Evolutionary conservation across 2,329 filamentous ascomycete genomes (phyloP), one percentile per base, ranked within the genome.

Genomic region (Neofusicoccum sp.): DNA sequence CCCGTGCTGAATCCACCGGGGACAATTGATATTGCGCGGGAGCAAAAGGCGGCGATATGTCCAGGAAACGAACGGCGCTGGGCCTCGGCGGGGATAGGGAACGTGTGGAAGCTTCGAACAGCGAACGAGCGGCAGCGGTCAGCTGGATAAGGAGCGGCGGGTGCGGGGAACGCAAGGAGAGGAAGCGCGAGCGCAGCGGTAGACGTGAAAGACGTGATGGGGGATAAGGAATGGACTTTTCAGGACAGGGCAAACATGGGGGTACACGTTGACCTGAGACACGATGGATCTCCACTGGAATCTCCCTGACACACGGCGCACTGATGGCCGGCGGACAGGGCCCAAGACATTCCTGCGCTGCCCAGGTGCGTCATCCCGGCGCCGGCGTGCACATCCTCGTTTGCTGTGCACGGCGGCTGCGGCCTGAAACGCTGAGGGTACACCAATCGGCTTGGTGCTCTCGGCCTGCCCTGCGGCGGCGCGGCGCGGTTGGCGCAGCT

Each of bases 241-340:
- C 43, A 51, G 47, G 45, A n/a, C 45, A 60, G 47, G 58, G 47
- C 33, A 60, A 60, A 60, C 45, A 53, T 60, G 58, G 58, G 54
- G 58, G 45, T 60, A 60, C 58, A 60, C 58, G 58, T 60, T 60
- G 58, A 53, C 58, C 58, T 53, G 58, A 60, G 58, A 60, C 57
- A 51, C 44, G 57, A 60, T 51, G 58, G 58, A 60, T 60, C 58
- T 47, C 58, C 58, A 60, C 58, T 60, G 58, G 58, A 60, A 60
- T 60, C 58, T 60, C 58, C 58, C 58, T 60, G 58, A 60, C 47
- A 60, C 58, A 60, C 58, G 40, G 31, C 34, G 44, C 34, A 47
- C 45, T 40, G 44, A 60, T 51, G n/a, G 28, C 44, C 36, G 20
- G 34, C 33, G 26, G 54, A 5, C 43, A 45, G 54, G 54, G 54